phyloP scores from a whole-genome alignment of 2,329 filamentous ascomycete genomes.

The Chrysoporthe austroafricana region DNA sequence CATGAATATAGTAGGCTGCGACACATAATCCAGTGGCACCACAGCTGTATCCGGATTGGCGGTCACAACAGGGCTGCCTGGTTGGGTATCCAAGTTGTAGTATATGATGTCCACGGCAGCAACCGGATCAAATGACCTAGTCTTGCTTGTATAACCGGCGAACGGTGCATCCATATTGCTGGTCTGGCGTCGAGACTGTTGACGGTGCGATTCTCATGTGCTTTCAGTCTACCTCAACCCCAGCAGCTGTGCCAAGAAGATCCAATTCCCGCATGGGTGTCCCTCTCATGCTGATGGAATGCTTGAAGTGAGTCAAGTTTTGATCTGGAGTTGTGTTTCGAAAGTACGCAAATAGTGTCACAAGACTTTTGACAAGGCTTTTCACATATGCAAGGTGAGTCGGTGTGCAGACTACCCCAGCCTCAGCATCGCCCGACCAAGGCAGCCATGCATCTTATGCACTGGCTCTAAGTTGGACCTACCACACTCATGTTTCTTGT shows the following conservation, averaged over 20 bases:
- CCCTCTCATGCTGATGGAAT: not conserved
- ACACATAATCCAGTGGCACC: not conserved
- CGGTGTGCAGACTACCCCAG: not conserved
- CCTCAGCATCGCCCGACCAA: not conserved
- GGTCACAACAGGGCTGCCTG: not conserved
- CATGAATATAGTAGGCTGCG: not conserved
- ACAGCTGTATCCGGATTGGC: not conserved
- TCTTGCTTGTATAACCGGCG: not conserved
- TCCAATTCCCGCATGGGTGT: not conserved
- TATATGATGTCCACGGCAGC: not conserved
- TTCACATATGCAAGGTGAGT: not conserved
- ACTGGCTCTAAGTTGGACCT: not conserved
- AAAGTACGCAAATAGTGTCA: not conserved
- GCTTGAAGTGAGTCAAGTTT: not conserved
- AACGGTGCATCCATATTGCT: not conserved
- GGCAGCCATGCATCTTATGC: not conserved
- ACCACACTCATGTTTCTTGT: not conserved
- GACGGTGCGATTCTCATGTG: no score
- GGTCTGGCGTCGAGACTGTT: not conserved
- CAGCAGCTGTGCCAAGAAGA: not conserved
- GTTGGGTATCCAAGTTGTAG: not conserved
- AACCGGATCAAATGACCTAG: not conserved
- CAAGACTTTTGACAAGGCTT: not conserved
- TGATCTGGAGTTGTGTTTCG: not conserved
- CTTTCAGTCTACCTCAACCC: no score